Evolutionary conservation across 2,329 filamentous ascomycete species (phyloP).

Genomic region (Colletotrichum aenigma): DNA sequence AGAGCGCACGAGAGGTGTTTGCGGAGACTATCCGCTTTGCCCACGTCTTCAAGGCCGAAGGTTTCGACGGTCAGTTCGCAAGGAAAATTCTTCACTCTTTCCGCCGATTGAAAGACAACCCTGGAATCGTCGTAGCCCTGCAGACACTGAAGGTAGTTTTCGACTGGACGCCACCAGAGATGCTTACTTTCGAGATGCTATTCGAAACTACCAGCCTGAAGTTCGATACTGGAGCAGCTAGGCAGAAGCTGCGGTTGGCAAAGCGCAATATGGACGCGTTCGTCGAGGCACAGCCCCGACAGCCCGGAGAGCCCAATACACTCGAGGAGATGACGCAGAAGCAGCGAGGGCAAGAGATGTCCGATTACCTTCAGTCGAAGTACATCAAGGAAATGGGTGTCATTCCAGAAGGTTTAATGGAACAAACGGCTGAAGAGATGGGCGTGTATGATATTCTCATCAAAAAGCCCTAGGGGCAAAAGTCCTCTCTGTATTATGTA

Average conservation of each 20-base stretch:
- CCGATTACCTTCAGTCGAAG: conserved; percentile 44
- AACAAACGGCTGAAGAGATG: conserved; percentile 45
- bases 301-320: conserved; percentile 31
- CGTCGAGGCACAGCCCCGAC: conserved; percentile 23
- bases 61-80: conserved; percentile 51
- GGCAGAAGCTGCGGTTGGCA: conserved; percentile 44
- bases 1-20: conserved; percentile 47
- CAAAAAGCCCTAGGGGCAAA: not conserved
- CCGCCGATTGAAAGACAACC: conserved; percentile 47
- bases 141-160: conserved; percentile 47
- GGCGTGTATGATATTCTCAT: conserved; percentile 39
- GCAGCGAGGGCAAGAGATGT: conserved; percentile 42
- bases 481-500: conserved; percentile 1
- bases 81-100: conserved; percentile 57
- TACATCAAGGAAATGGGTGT: conserved; percentile 33
- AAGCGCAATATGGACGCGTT: conserved; percentile 45
- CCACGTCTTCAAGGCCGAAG: conserved; percentile 45
- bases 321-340: conserved; percentile 37
- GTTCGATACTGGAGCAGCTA: conserved; percentile 43
- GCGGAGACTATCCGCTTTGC: conserved; percentile 53
- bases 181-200: conserved; percentile 51
- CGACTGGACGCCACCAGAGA: conserved; percentile 47
- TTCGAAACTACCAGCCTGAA: conserved; percentile 48
- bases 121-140: conserved; percentile 51
- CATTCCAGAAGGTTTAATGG: conserved; percentile 28